These are phyloP conservation scores for Bipolaris cookei DNA, from an alignment of 2,329 filamentous ascomycete genomes.

Conservation along the genomic window DNA sequence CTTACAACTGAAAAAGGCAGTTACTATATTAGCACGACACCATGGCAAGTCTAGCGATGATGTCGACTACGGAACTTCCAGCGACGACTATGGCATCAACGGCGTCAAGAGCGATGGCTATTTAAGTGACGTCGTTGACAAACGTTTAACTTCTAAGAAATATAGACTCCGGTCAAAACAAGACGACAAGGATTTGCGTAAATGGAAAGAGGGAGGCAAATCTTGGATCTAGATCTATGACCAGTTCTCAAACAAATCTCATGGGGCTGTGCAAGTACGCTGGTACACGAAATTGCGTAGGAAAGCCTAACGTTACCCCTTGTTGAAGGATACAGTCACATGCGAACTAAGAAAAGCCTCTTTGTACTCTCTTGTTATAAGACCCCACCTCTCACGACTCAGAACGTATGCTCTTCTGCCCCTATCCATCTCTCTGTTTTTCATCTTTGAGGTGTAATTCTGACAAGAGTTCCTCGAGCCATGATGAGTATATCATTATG, in stretches of 20 bases:
- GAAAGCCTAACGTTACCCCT: not conserved
- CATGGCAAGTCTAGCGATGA: not conserved
- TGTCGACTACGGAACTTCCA: not conserved
- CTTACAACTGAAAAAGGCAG: not conserved
- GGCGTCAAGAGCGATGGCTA: not conserved
- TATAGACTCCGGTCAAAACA: too few species aligned
- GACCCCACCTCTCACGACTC: not conserved
- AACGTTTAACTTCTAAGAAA: too few species aligned
- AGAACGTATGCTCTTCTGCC: not conserved
- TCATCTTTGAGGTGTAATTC: not conserved
- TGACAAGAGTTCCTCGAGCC: constrained; percentile 2
- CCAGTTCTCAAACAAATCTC: too few species aligned
- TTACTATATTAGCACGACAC: not conserved
- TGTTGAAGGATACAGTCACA: not conserved
- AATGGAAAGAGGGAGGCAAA: too few species aligned
- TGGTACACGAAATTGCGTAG: not conserved
- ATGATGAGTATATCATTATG: constrained; percentile 1
- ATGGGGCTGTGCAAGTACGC: too few species aligned
- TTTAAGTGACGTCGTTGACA: too few species aligned
- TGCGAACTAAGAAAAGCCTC: not conserved
- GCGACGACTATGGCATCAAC: not conserved
- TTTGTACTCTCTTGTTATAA: not conserved
- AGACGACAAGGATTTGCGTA: too few species aligned
- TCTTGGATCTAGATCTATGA: too few species aligned
- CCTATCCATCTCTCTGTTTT: not conserved